Percentiles rank a stretch among this genome's conserved stretches.
Evolutionary conservation across 1,284 basidiomycete species (phyloP).

Genomic region (Leccinum pachyderme): DNA sequence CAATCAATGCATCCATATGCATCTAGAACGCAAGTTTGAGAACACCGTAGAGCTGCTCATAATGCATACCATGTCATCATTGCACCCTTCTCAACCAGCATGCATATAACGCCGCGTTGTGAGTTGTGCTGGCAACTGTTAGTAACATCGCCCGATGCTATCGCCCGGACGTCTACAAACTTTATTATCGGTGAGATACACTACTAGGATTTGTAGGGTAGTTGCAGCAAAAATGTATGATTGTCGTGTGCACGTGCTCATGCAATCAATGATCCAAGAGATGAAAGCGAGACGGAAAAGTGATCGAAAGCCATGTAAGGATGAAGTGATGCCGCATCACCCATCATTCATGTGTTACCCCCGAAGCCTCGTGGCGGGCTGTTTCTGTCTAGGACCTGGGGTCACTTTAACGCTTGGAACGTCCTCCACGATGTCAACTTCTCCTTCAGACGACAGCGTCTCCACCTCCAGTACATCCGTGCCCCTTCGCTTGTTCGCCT

Average conservation of each 20-base stretch:
- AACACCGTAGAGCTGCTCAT: not conserved
- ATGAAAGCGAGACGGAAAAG: not conserved
- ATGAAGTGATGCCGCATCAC: not conserved
- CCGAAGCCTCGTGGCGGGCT: conserved; percentile 25
- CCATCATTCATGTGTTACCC: conserved; percentile 18
- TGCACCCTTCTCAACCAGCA: not conserved
- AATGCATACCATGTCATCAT: not conserved
- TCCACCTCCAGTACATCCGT: conserved; percentile 23
- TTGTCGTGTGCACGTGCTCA: not conserved
- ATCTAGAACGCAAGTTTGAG: not conserved
- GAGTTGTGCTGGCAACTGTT: not conserved
- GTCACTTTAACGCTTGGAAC: conserved; percentile 11
- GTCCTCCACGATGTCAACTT: conserved; percentile 44
- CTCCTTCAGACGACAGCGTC: conserved; percentile 45
- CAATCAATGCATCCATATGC: no score
- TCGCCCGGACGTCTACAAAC: not conserved
- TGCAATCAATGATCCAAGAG: conserved; percentile 2
- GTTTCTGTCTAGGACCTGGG: conserved; percentile 10
- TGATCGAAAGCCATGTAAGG: conserved; percentile 2
- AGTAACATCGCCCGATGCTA: not conserved
- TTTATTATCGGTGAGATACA: conserved; percentile 19
- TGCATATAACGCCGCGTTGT: not conserved
- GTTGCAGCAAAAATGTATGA: conserved; percentile 4
- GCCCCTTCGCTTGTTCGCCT: conserved; percentile 20
- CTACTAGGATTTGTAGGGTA: conserved; percentile 23